Evolutionary conservation across 179 eudicot genomes (phyloP).

Genomic region (Silene vulgaris): DNA sequence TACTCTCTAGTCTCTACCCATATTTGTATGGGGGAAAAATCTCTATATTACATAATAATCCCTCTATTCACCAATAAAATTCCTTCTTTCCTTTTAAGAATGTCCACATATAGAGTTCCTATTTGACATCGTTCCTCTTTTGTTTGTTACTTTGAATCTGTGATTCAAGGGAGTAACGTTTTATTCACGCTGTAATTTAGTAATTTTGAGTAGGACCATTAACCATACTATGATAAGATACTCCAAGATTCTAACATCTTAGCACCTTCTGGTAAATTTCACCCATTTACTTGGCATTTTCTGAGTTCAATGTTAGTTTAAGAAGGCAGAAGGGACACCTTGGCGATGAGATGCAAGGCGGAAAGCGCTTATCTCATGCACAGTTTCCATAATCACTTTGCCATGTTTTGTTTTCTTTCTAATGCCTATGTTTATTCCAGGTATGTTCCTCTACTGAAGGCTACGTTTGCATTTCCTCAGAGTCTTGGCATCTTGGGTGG

Average conservation of each 20-base stretch:
- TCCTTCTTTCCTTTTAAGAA: not conserved
- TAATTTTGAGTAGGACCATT: not conserved
- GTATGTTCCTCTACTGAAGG: constrained; percentile 73
- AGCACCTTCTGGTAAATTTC: not conserved
- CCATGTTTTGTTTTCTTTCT: not conserved
- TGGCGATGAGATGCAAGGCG: not conserved
- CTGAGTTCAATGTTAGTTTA: not conserved
- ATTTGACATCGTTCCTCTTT: not conserved
- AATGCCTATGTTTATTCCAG: constrained; percentile 31
- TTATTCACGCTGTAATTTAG: not conserved
- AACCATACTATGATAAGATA: not conserved
- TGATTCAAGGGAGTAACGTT: not conserved
- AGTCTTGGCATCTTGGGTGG: constrained; percentile 97
- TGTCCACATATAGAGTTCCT: not conserved
- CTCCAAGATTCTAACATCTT: not conserved
- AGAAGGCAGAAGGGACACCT: not conserved
- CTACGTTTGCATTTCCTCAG: constrained; percentile 84
- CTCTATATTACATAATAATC: not conserved
- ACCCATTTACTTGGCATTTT: constrained; percentile 2
- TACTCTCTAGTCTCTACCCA: not conserved
- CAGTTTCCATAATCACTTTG: not conserved
- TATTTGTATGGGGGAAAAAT: no score
- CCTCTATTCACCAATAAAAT: not conserved
- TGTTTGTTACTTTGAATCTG: not conserved
- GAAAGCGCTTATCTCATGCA: not conserved